These are phyloP conservation scores for Eremomyces bilateralis DNA, from an alignment of 495 filamentous ascomycete species.

Conservation along the genomic window DNA sequence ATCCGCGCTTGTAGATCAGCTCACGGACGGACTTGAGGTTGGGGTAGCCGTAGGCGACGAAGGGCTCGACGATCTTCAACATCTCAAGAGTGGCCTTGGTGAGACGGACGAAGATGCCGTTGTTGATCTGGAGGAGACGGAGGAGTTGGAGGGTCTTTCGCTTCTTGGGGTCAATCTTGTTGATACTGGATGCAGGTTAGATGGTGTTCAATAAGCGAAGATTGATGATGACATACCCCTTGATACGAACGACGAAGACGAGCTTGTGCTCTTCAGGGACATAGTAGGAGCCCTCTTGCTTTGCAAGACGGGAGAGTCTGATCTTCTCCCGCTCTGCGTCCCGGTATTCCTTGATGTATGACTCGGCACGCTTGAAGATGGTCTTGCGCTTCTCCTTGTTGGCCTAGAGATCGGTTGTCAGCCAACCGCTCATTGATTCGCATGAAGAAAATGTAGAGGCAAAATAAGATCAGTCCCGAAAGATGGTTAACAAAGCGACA, in stretches of 20 bases:
- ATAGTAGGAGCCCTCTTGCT: constrained; percentile 83
- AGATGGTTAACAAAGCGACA: constrained; percentile 98
- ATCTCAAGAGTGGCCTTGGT: constrained; percentile 98
- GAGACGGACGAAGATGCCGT: constrained; percentile 89
- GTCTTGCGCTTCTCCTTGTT: constrained; percentile 91
- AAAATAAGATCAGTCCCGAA: constrained; percentile 71
- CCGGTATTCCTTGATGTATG: constrained; percentile 98
- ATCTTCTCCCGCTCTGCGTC: constrained; percentile 96
- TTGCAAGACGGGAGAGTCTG: constrained; percentile 67
- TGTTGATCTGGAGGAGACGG: constrained; percentile 99
- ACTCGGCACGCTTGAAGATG: constrained; percentile 99
- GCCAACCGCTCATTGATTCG: no score
- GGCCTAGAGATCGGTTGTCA: constrained; percentile 46
- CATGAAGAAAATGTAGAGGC: constrained; percentile 8
- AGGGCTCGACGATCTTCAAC: constrained; percentile 93
- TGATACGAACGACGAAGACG: constrained; percentile 97
- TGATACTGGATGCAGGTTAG: constrained; percentile 45
- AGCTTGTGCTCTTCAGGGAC: constrained; percentile 87
- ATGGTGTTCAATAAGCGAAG: not conserved
- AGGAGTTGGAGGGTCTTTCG: constrained; percentile 99
- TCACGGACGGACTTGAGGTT: constrained; percentile 97
- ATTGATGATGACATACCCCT: constrained; percentile 39
- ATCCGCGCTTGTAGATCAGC: constrained; percentile 98
- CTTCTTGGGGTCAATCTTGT: constrained; percentile 99
- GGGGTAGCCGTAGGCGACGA: constrained; percentile 95